Conservation (phyloP, 345 rosid genomes). For the Toxicodendron radicans region DNA sequence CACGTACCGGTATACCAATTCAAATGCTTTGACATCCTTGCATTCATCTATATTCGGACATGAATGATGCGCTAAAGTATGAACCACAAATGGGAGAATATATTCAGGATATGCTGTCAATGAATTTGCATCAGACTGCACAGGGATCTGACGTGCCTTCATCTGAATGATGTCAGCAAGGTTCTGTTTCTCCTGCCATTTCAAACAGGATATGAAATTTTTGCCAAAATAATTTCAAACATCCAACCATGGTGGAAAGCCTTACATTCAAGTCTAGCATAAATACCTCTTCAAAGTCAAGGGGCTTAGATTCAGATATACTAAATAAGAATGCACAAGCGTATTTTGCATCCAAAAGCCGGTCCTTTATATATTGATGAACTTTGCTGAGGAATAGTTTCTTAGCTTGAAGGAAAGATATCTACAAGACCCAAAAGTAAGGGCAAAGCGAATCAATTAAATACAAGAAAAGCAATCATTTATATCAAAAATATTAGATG, state of each 20-base stretch:
- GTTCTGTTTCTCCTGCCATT: slow-evolving; percentile 82
- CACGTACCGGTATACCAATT: slow-evolving; percentile 66
- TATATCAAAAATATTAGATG: slow-evolving; percentile 15
- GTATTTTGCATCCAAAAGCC: slow-evolving; percentile 81
- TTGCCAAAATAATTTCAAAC: neutral
- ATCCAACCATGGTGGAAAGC: neutral
- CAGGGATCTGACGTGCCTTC: slow-evolving; percentile 65
- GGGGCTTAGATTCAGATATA: slow-evolving; percentile 41
- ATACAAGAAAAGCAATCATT: slow-evolving; percentile 14
- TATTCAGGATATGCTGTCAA: slow-evolving; percentile 57
- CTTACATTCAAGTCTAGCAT: slow-evolving; percentile 20
- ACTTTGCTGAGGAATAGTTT: slow-evolving; percentile 77
- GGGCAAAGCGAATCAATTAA: slow-evolving; percentile 2
- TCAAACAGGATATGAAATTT: slow-evolving; percentile 21
- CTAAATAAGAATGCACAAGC: slow-evolving; percentile 77
- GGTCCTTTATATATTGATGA: slow-evolving; percentile 87
- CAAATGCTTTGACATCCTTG: slow-evolving; percentile 85
- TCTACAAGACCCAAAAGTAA: slow-evolving; percentile 43
- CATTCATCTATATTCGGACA: slow-evolving; percentile 76
- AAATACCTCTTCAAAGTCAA: slow-evolving; percentile 74
- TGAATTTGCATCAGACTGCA: slow-evolving; percentile 64
- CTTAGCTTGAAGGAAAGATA: slow-evolving; percentile 75
- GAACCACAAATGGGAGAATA: slow-evolving; percentile 72
- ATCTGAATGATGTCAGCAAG: slow-evolving; percentile 82
- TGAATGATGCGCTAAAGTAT: slow-evolving; percentile 80